A percentile compares a stretch with the other conserved stretches of the same genome.
phyloP scores from a whole-genome alignment of 176 grass and related monocot species.

The Luzula sylvatica region DNA sequence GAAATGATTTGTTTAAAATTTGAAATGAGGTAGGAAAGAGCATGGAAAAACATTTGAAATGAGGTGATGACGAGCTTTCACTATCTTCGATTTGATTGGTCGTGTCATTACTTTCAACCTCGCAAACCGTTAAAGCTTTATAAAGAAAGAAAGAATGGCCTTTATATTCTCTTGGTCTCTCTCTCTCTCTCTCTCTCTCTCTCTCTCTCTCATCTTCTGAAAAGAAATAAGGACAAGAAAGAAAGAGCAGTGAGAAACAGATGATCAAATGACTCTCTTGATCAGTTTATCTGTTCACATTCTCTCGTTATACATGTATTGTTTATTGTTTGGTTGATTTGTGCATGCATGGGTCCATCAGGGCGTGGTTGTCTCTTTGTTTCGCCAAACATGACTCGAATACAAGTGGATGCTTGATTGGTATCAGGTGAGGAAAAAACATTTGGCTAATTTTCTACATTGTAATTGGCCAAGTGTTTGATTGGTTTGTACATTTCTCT shows the following conservation, averaged over 20 bases:
- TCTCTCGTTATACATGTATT: not conserved
- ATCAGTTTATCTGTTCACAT: not conserved
- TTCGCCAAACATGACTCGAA: not conserved
- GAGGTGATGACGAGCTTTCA: constrained; percentile 4
- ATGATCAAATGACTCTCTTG: constrained; percentile 10
- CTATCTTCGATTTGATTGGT: constrained; percentile 19
- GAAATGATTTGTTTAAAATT: too few species aligned
- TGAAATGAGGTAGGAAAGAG: not conserved
- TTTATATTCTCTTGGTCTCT: constrained; percentile 26
- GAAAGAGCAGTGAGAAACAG: too few species aligned
- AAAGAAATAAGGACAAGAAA: constrained; percentile 1
- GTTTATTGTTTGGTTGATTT: not conserved
- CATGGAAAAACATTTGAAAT: constrained; percentile 3
- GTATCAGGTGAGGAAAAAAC: constrained; percentile 12
- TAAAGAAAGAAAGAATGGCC: not conserved
- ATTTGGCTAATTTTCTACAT: constrained; percentile 17
- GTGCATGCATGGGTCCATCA: not conserved
- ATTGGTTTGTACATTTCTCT: too few species aligned
- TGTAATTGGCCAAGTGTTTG: too few species aligned
- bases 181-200: constrained; percentile 4
- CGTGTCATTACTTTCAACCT: constrained; percentile 19
- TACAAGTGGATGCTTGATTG: too few species aligned
- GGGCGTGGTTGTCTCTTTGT: not conserved
- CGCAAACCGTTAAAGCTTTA: constrained; percentile 24
- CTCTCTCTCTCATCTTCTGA: constrained; percentile 11